Evolutionary conservation across 2,329 filamentous ascomycete genomes (phyloP).

Genomic region (Aspergillus fischeri): DNA sequence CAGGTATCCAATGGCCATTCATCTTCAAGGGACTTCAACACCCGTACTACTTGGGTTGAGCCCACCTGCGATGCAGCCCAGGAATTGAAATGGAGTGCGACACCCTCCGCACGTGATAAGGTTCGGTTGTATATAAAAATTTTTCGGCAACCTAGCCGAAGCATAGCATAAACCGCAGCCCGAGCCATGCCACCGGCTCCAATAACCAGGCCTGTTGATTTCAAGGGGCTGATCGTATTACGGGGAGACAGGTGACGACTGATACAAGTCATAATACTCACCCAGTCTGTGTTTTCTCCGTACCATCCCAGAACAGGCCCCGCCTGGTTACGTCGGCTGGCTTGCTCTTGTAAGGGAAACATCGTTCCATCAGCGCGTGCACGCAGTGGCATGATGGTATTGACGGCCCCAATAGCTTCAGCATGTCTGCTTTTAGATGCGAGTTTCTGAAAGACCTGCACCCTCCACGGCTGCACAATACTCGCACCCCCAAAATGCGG

Average conservation of each 20-base stretch:
- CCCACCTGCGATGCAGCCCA: constrained; percentile 40
- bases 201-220: constrained; percentile 51
- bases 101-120: constrained; percentile 58
- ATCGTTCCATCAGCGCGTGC: constrained; percentile 32
- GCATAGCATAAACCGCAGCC: constrained; percentile 72
- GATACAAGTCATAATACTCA: constrained; percentile 41
- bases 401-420: constrained; percentile 44
- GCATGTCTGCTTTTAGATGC: constrained; percentile 39
- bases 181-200: constrained; percentile 72
- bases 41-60: constrained; percentile 37
- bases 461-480: constrained; percentile 43
- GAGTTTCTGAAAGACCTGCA: constrained; percentile 35
- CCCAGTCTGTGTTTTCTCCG: constrained; percentile 44
- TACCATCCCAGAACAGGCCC: constrained; percentile 41
- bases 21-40: constrained; percentile 56
- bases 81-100: constrained; percentile 66
- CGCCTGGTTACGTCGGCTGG: constrained; percentile 39
- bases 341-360: constrained; percentile 37
- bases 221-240: constrained; percentile 51
- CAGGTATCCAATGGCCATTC: constrained; percentile 62
- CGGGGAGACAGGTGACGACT: constrained; percentile 41
- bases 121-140: constrained; percentile 74
- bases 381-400: constrained; percentile 43
- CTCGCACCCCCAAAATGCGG: constrained; percentile 40
- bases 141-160: constrained; percentile 71